phyloP scores from a whole-genome alignment of 129 eudicot genomes.

The Artemisia tridentata region DNA sequence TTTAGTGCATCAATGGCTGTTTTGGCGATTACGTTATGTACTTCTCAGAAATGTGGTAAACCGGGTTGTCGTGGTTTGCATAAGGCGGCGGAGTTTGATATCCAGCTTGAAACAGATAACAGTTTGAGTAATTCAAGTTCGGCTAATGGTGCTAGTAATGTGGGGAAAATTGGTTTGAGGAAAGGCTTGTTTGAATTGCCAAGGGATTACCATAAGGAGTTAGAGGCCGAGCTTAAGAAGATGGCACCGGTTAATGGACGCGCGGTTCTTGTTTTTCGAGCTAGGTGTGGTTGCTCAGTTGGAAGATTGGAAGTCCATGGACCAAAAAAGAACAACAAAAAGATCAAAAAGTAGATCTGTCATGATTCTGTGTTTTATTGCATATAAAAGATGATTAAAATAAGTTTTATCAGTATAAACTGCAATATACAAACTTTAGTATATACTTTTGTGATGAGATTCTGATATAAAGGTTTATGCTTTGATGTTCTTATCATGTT shows the following conservation, averaged over 20 bases:
- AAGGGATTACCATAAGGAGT: conserved; percentile 70
- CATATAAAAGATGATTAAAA: conserved; percentile 29
- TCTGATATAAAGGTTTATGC: conserved; percentile 34
- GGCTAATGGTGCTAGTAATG: conserved; percentile 21
- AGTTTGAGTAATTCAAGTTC: conserved; percentile 39
- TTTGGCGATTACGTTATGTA: conserved; percentile 39
- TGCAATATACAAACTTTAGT: conserved; percentile 33
- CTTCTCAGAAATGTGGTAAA: conserved; percentile 57
- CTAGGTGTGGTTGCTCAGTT: conserved; percentile 86
- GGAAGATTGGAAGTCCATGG: conserved; percentile 88
- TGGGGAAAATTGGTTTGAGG: conserved; percentile 43
- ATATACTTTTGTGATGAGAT: conserved; percentile 38
- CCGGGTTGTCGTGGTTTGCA: conserved; percentile 64
- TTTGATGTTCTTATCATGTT: conserved; percentile 32
- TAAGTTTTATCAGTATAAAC: conserved; percentile 29
- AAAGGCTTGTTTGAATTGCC: conserved; percentile 76
- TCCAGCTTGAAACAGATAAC: conserved; percentile 48
- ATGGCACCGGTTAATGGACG: conserved; percentile 90
- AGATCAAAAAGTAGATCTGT: conserved; percentile 60
- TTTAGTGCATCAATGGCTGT: conserved; percentile 49
- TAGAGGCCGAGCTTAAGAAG: conserved; percentile 89
- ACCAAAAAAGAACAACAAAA: conserved; percentile 52
- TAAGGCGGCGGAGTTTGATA: conserved; percentile 68
- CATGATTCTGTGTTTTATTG: conserved; percentile 23
- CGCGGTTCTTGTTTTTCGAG: conserved; percentile 73